These are phyloP conservation scores for Angophora floribunda DNA, from an alignment of 345 rosid genomes.

Conservation along the genomic window DNA sequence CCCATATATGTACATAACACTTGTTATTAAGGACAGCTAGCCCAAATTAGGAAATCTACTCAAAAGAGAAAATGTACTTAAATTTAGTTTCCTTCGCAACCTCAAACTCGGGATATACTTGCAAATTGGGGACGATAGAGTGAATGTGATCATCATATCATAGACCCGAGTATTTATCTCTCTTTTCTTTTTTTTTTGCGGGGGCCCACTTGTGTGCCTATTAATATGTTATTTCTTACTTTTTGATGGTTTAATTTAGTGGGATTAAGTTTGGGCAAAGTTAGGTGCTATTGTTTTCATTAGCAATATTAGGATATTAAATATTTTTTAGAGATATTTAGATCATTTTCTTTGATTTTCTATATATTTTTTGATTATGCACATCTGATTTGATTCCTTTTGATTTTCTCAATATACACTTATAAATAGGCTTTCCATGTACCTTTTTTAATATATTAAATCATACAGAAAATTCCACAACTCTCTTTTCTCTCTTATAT, in stretches of 20 bases:
- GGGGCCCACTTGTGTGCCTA: neutral
- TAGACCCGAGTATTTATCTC: neutral
- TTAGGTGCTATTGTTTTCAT: too few relatives aligned
- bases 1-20: neutral
- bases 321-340: too few relatives aligned
- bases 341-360: too few relatives aligned
- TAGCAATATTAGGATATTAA: too few relatives aligned
- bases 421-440: too few relatives aligned
- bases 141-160: neutral
- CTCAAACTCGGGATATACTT: neutral
- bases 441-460: too few relatives aligned
- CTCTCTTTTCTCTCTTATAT: too few relatives aligned
- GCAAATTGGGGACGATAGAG: neutral
- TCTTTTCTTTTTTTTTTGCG: neutral
- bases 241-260: neutral
- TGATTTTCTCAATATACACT: too few relatives aligned
- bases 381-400: too few relatives aligned
- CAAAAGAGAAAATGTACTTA: neutral
- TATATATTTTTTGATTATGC: too few relatives aligned
- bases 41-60: neutral
- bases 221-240: neutral
- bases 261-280: neutral
- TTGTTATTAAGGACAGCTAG: neutral
- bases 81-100: neutral
- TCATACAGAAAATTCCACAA: too few relatives aligned